A percentile compares a stretch with the other conserved stretches of the same genome.
phyloP scores from a whole-genome alignment of 208 protist genomes.

The Crithidia sp. region DNA sequence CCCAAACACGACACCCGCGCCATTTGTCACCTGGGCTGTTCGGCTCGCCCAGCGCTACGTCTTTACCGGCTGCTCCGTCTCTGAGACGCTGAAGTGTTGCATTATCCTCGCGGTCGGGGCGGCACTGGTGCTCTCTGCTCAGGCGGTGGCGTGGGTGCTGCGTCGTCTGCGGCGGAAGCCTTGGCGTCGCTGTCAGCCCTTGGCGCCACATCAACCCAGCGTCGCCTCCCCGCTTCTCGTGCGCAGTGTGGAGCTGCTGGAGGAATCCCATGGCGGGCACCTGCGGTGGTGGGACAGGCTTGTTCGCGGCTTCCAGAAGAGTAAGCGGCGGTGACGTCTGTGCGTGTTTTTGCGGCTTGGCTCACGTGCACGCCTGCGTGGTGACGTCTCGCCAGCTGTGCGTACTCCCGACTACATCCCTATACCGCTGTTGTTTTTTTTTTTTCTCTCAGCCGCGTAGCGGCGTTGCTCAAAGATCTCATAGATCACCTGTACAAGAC shows the following conservation, averaged over 20 bases:
- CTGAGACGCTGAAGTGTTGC: conserved; percentile 31
- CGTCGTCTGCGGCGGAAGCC: not conserved
- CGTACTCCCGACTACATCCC: no score
- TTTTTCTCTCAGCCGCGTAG: not conserved
- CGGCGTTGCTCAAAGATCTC: no score
- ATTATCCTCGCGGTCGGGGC: conserved; percentile 2
- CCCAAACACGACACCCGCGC: conserved; percentile 30
- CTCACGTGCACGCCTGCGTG: no score
- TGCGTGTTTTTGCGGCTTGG: no score
- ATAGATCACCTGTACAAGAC: no score
- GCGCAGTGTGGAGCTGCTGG: not conserved
- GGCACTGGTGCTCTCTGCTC: not conserved
- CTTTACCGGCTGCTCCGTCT: conserved; percentile 30
- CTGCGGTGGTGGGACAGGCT: conserved; percentile 9
- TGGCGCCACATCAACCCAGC: no score
- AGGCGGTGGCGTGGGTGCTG: not conserved
- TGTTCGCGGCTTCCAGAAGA: not conserved
- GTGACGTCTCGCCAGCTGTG: no score
- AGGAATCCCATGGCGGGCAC: not conserved
- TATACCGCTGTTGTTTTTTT: not conserved
- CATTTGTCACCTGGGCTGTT: conserved; percentile 39
- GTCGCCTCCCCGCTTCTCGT: not conserved
- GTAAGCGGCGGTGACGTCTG: not conserved
- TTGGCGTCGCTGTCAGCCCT: not conserved
- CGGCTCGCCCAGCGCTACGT: conserved; percentile 37